These are phyloP conservation scores for Chaetomiaceae sp. DNA, from an alignment of 2,329 filamentous ascomycete genomes.

Conservation along the genomic window DNA sequence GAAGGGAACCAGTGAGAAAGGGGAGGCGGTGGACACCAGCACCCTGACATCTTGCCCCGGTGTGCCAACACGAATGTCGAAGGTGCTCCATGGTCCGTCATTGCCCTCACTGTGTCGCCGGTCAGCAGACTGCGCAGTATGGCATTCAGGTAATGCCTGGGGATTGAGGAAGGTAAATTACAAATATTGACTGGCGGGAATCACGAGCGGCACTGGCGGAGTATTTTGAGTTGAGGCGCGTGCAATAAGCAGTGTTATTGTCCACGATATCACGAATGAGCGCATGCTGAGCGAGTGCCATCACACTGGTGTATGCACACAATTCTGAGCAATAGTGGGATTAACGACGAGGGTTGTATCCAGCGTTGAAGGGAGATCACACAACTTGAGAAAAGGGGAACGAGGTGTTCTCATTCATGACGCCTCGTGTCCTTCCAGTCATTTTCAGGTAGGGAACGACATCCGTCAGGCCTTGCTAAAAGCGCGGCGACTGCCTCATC, in stretches of 20 bases:
- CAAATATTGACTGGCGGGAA: slow-evolving; percentile 36
- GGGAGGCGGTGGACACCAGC: slow-evolving; percentile 37
- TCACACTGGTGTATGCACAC: not conserved
- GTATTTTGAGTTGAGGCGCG: slow-evolving; percentile 9
- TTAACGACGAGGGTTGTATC: too few species aligned
- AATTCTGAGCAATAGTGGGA: too few species aligned
- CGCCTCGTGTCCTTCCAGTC: not conserved
- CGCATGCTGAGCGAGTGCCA: slow-evolving; percentile 17
- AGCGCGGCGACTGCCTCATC: not conserved
- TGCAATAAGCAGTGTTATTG: slow-evolving; percentile 7
- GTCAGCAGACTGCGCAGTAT: not conserved
- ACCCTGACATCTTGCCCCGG: slow-evolving; percentile 35
- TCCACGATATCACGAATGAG: slow-evolving; percentile 10
- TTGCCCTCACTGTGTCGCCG: slow-evolving; percentile 32
- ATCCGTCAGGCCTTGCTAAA: not conserved
- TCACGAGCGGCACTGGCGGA: slow-evolving; percentile 25
- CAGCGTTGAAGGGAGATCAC: not conserved
- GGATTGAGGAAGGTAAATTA: slow-evolving; percentile 19
- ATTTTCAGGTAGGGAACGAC: not conserved
- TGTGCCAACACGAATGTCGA: slow-evolving; percentile 35
- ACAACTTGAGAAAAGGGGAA: not conserved
- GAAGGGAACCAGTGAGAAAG: slow-evolving; percentile 33
- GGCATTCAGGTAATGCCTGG: not conserved
- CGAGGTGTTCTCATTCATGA: too few species aligned
- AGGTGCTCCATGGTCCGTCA: slow-evolving; percentile 39